These are phyloP conservation scores for Amanita molliuscula DNA, from an alignment of 768 basidiomycete species.

Conservation along the genomic window DNA sequence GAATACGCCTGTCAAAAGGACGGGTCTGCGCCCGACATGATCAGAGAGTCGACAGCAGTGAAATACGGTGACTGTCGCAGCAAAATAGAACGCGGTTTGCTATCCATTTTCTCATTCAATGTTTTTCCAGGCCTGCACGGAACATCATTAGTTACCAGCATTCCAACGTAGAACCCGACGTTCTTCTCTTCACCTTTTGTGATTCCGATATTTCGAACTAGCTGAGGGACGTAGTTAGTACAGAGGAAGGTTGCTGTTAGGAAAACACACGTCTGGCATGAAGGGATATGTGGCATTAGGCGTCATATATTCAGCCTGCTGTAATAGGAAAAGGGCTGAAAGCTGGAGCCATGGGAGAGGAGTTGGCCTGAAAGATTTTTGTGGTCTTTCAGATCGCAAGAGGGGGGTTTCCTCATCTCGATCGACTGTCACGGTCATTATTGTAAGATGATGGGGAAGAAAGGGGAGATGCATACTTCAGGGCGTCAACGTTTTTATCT, in stretches of 20 bases:
- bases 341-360: conserved; percentile 64
- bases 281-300: conserved; percentile 77
- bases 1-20: conserved; percentile 55
- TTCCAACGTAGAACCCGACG: conserved; percentile 69
- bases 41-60: conserved; percentile 72
- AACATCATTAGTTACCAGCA: conserved; percentile 47
- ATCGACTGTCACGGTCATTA: too few relatives aligned
- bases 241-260: too few relatives aligned
- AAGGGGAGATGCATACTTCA: too few relatives aligned
- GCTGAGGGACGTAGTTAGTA: too few relatives aligned
- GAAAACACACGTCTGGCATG: conserved; percentile 53
- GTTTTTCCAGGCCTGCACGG: background rate
- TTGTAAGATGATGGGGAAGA: too few relatives aligned
- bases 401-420: background rate
- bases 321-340: conserved; percentile 53
- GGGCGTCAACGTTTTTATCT: too few relatives aligned
- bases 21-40: conserved; percentile 62
- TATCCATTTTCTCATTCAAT: conserved; percentile 13
- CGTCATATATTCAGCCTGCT: conserved; percentile 29
- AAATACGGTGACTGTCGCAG: conserved; percentile 60
- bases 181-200: too few relatives aligned
- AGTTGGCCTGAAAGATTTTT: too few relatives aligned
- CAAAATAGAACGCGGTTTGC: conserved; percentile 74
- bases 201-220: too few relatives aligned
- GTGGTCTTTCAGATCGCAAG: background rate